These are phyloP conservation scores for Zygoascus sp. DNA, from an alignment of 1,139 yeast species.

Conservation along the genomic window DNA sequence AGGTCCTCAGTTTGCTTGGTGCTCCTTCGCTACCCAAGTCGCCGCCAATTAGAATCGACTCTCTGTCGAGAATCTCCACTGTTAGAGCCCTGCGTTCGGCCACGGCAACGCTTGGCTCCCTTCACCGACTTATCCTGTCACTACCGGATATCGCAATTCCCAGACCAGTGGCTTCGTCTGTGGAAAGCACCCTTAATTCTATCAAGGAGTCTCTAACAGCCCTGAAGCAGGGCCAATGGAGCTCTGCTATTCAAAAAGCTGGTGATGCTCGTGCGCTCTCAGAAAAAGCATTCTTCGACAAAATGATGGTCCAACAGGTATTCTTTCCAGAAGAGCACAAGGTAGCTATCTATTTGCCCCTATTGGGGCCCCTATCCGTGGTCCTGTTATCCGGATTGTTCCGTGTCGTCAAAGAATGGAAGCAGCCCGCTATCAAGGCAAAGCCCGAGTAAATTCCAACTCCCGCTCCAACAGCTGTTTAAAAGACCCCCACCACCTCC, in stretches of 20 bases:
- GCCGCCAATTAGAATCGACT: slow-evolving; percentile 59
- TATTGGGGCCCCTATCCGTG: slow-evolving; percentile 77
- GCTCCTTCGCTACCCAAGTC: slow-evolving; percentile 54
- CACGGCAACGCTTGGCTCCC: slow-evolving; percentile 60
- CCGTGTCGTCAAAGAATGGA: slow-evolving; percentile 40
- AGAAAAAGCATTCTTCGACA: slow-evolving; percentile 82
- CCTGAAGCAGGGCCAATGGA: slow-evolving; percentile 37
- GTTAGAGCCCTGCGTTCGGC: slow-evolving; percentile 49
- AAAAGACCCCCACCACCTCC: not conserved
- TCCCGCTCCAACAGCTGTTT: too few species aligned
- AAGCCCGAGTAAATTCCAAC: not conserved
- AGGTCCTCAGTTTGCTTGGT: slow-evolving; percentile 69
- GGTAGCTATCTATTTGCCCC: slow-evolving; percentile 85
- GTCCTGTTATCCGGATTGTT: slow-evolving; percentile 60
- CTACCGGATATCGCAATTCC: slow-evolving; percentile 83
- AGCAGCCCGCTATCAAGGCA: slow-evolving; percentile 3
- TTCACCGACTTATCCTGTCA: slow-evolving; percentile 61
- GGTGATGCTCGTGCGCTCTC: slow-evolving; percentile 53
- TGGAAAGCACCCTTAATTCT: slow-evolving; percentile 39
- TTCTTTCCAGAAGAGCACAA: slow-evolving; percentile 95
- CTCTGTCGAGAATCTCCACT: slow-evolving; percentile 55
- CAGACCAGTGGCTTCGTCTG: slow-evolving; percentile 49
- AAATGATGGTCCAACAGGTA: slow-evolving; percentile 91
- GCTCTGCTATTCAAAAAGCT: slow-evolving; percentile 49
- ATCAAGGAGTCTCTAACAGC: slow-evolving; percentile 38